These are phyloP conservation scores for Kokia cookei DNA, from an alignment of 441 rosid species.

Conservation along the genomic window DNA sequence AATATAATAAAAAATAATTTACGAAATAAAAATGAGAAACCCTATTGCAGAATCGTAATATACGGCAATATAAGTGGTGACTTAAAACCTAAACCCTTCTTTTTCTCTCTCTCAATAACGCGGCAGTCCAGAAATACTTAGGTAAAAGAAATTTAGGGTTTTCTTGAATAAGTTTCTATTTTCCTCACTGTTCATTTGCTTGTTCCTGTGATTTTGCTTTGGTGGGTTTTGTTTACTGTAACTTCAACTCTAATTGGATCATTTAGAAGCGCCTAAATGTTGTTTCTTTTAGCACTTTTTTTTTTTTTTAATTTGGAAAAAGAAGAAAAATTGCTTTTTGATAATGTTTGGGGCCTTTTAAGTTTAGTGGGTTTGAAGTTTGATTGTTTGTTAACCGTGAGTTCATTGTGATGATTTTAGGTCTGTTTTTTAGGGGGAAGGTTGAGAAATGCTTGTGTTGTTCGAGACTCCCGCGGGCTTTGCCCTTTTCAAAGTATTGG, in stretches of 20 bases:
- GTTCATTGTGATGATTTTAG: not conserved
- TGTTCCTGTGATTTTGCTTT: not conserved
- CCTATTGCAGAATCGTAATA: not conserved
- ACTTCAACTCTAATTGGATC: not conserved
- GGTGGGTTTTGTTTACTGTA: not conserved
- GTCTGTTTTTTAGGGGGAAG: not conserved
- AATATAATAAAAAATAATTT: too few relatives aligned
- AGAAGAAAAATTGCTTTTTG: not conserved
- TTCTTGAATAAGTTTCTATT: not conserved
- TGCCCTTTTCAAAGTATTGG: conserved; percentile 79
- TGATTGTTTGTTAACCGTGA: not conserved
- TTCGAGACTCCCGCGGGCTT: conserved; percentile 87
- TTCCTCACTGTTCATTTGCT: not conserved
- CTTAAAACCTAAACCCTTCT: conserved; percentile 8
- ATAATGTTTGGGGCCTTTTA: not conserved
- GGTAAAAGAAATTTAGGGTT: not conserved
- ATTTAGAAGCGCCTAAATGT: not conserved
- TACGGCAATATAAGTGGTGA: not conserved
- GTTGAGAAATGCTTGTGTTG: conserved; percentile 56
- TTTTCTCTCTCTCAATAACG: not conserved
- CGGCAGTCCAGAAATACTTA: not conserved
- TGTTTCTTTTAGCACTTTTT: not conserved
- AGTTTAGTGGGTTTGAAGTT: not conserved
- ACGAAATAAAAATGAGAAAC: not conserved
- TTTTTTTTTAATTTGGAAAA: not conserved